A percentile compares a stretch with the other conserved stretches of the same genome.
These are phyloP conservation scores for Pichia cabralensis DNA, from an alignment of 805 yeast genomes.

Conservation along the genomic window DNA sequence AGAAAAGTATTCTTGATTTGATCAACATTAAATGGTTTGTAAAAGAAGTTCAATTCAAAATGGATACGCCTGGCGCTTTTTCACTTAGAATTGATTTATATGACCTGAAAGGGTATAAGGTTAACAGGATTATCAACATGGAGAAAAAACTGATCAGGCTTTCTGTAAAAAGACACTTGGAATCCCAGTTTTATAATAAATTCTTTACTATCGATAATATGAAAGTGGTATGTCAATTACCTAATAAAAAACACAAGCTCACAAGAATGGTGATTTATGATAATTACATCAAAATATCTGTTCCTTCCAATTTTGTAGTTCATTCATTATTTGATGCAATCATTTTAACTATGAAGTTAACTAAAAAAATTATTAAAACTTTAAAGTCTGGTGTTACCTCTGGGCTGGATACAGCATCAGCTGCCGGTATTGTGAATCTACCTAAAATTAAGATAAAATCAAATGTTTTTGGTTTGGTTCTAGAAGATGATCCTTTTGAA, in stretches of 20 bases:
- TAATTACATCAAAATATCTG: slow-evolving; percentile 35
- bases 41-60: slow-evolving; percentile 14
- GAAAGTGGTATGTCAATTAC: slow-evolving; percentile 7
- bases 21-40: slow-evolving; percentile 5
- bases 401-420: slow-evolving; percentile 1
- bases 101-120: slow-evolving; percentile 13
- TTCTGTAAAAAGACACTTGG: slow-evolving; percentile 6
- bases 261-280: slow-evolving; percentile 17
- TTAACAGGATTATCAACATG: slow-evolving; percentile 6
- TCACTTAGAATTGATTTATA: slow-evolving; percentile 37
- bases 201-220: slow-evolving; percentile 8
- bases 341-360: slow-evolving; percentile 54
- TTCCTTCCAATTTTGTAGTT: slow-evolving; percentile 69
- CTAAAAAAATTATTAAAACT: slow-evolving; percentile 48
- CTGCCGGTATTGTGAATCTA: slow-evolving; percentile 16
- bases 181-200: slow-evolving; percentile 2
- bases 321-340: slow-evolving; percentile 75
- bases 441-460: slow-evolving; percentile 36
- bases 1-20: too few species aligned
- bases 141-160: slow-evolving; percentile 7
- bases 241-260: not conserved
- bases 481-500: slow-evolving; percentile 62
- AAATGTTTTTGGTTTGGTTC: slow-evolving; percentile 32
- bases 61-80: slow-evolving; percentile 38
- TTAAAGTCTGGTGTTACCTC: slow-evolving; percentile 24